These are phyloP conservation scores for Chrysochromulina parva DNA, from an alignment of 78 protist genomes.

Conservation along the genomic window DNA sequence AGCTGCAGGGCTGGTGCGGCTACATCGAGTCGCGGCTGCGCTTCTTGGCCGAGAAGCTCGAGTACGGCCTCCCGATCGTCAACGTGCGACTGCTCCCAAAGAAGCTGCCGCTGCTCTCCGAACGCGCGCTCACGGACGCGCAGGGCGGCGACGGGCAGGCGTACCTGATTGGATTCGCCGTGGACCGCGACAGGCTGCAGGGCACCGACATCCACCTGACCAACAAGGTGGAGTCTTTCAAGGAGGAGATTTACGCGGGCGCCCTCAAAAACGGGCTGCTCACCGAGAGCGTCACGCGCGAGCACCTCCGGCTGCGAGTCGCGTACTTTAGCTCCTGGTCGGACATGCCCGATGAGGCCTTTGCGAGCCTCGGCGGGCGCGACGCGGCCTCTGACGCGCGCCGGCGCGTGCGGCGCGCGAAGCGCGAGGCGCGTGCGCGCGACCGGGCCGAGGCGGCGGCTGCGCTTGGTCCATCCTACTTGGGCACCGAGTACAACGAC, in stretches of 20 bases:
- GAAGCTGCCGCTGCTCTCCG: constrained; percentile 2
- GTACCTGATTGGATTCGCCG: background rate
- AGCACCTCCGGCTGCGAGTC: background rate
- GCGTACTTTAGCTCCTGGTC: background rate
- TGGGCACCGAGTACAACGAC: too few species aligned
- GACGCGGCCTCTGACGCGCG: background rate
- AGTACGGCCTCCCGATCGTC: background rate
- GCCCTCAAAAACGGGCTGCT: background rate
- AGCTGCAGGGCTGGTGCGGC: background rate
- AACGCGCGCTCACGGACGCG: background rate
- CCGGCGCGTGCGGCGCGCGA: background rate
- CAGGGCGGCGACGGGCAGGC: background rate
- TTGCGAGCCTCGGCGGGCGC: background rate
- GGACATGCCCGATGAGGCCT: background rate
- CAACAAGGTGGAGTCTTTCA: background rate
- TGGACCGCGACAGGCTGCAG: background rate
- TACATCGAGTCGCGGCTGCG: background rate
- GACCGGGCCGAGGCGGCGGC: too few species aligned
- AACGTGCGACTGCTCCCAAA: background rate
- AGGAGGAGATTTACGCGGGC: background rate
- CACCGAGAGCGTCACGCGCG: background rate
- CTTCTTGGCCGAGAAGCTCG: background rate
- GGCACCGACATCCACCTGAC: background rate
- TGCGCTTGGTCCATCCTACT: too few species aligned
- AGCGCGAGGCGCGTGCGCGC: too few species aligned